Percentiles rank a stretch among this genome's conserved stretches.
phyloP scores from a whole-genome alignment of 305 asterid species.

The Fraxinus floribunda region DNA sequence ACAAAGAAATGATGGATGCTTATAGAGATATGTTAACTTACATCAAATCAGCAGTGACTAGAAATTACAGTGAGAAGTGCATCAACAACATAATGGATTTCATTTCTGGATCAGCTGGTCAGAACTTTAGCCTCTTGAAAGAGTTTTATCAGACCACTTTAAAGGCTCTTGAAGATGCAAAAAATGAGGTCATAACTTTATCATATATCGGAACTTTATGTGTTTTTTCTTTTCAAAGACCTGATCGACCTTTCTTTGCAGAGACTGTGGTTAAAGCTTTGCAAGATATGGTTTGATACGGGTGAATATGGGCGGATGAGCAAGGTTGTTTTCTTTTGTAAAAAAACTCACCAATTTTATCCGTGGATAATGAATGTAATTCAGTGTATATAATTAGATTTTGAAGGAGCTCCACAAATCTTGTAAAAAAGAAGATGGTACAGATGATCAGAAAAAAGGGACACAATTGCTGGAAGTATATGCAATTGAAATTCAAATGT shows the following conservation, averaged over 20 bases:
- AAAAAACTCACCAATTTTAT: not conserved
- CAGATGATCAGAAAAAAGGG: conserved; percentile 96
- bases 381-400: conserved; percentile 48
- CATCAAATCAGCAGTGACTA: conserved; percentile 88
- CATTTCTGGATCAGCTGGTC: conserved; percentile 89
- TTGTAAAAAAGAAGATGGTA: conserved; percentile 93
- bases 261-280: conserved; percentile 95
- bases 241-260: conserved; percentile 32
- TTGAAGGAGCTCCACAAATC: conserved; percentile 93
- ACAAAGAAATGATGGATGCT: conserved; percentile 93
- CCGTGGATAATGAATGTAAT: conserved; percentile 24
- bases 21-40: conserved; percentile 89
- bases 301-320: conserved; percentile 90
- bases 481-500: conserved; percentile 97
- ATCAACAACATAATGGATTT: conserved; percentile 95
- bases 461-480: conserved; percentile 91
- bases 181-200: conserved; percentile 67
- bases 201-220: conserved; percentile 10
- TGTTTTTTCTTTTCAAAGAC: conserved; percentile 8
- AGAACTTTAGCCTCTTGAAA: conserved; percentile 76
- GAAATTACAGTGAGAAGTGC: conserved; percentile 95
- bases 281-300: conserved; percentile 95
- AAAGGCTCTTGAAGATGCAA: conserved; percentile 94
- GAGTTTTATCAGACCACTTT: conserved; percentile 92
- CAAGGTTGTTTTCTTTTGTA: conserved; percentile 40